Conservation (phyloP, 768 basidiomycete species). For the Leccinum rimulosum region DNA sequence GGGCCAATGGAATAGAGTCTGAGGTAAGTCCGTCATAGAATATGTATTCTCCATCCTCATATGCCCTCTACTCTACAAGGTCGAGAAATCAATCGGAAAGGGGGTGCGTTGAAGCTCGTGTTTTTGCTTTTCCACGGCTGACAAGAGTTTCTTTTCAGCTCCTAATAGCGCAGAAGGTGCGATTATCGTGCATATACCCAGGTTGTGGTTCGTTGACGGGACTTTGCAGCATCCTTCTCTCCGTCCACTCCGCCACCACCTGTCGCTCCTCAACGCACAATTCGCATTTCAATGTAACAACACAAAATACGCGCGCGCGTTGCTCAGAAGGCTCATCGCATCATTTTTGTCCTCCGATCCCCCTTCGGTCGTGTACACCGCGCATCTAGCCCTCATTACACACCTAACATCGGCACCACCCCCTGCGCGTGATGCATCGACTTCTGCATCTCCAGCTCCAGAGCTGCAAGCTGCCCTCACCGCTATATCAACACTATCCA, state of each 20-base stretch:
- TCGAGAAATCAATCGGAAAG: constrained; percentile 65
- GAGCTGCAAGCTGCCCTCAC: constrained; percentile 32
- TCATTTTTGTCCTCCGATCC: constrained; percentile 48
- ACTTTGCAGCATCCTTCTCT: constrained; percentile 59
- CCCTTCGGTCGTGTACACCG: constrained; percentile 50
- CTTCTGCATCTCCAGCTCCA: constrained; percentile 3
- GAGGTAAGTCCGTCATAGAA: constrained; percentile 42
- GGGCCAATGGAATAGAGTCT: constrained; percentile 49
- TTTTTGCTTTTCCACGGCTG: neutral
- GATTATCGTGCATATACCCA: constrained; percentile 12
- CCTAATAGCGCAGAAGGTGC: constrained; percentile 58
- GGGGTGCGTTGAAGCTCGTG: constrained; percentile 47
- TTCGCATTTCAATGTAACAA: constrained; percentile 45
- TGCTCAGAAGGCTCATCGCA: constrained; percentile 52
- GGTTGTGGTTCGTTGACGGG: constrained; percentile 3
- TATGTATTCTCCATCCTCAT: neutral
- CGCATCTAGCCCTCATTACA: constrained; percentile 55
- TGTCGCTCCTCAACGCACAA: constrained; percentile 61
- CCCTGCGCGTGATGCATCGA: constrained; percentile 1
- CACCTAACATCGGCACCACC: constrained; percentile 33
- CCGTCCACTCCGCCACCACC: constrained; percentile 53
- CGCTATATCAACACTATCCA: constrained; percentile 34
- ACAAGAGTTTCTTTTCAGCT: constrained; percentile 32
- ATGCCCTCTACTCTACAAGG: constrained; percentile 26
- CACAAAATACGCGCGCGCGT: constrained; percentile 58